phyloP scores from a whole-genome alignment of 345 rosid species.

The Eucalyptus dawsonii region DNA sequence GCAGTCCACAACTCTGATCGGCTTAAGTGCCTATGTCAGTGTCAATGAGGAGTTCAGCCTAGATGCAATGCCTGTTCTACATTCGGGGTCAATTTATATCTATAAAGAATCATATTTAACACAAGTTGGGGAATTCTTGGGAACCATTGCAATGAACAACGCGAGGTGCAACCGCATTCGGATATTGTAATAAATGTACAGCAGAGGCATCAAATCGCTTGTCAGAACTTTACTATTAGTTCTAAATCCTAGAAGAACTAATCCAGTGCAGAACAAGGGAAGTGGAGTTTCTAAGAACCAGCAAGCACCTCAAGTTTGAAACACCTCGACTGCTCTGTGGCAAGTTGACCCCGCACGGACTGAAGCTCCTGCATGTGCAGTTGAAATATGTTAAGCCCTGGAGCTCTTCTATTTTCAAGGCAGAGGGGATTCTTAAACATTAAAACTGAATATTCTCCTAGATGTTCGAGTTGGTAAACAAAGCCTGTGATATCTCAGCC shows the following conservation, averaged over 20 bases:
- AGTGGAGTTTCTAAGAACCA: not conserved
- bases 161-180: not conserved
- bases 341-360: constrained; percentile 91
- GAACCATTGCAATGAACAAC: not conserved
- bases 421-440: not conserved
- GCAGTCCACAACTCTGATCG: not conserved
- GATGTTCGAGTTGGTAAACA: not conserved
- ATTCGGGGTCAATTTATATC: not conserved
- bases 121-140: not conserved
- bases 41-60: not conserved
- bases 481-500: not conserved
- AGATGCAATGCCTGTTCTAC: not conserved
- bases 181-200: not conserved
- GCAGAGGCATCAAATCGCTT: not conserved
- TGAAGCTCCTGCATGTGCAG: constrained; percentile 65
- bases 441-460: not conserved
- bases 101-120: not conserved
- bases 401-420: not conserved
- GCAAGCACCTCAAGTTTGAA: constrained; percentile 86
- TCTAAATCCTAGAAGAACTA: not conserved
- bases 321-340: constrained; percentile 92
- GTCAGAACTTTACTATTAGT: not conserved
- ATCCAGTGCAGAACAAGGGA: no score
- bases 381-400: not conserved
- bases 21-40: not conserved